A percentile compares a stretch with the other conserved stretches of the same genome.
Conservation (phyloP, 345 rosid species). For the Eucalyptus fibrosa region DNA sequence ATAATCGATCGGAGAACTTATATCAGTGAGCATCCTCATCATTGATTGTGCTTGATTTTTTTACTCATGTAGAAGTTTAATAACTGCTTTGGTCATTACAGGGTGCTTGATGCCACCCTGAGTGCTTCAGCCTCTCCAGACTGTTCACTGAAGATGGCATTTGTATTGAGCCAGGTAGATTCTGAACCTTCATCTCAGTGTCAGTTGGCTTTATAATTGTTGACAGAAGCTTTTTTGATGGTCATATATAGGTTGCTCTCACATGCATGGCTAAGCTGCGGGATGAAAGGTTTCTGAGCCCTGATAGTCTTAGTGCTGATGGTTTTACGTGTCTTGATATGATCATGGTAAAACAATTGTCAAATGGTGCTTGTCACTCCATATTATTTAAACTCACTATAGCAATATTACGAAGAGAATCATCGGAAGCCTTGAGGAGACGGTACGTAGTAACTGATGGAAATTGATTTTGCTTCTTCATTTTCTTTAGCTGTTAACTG, state of each 20-base stretch:
- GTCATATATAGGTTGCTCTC: conserved; percentile 67
- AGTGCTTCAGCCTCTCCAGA: conserved; percentile 92
- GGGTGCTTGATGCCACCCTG: conserved; percentile 87
- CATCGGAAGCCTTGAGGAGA: conserved; percentile 95
- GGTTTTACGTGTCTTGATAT: conserved; percentile 75
- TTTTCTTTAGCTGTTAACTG: background rate
- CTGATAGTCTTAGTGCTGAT: conserved; percentile 57
- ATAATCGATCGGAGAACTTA: conserved; percentile 65
- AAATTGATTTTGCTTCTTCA: background rate
- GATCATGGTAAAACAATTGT: conserved; percentile 65
- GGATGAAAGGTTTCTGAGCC: conserved; percentile 71
- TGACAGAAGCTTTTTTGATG: background rate
- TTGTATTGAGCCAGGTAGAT: conserved; percentile 61
- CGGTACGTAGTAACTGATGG: conserved; percentile 34
- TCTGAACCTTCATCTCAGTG: background rate
- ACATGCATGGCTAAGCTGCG: conserved; percentile 94
- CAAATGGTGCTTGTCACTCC: conserved; percentile 88
- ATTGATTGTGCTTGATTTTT: background rate
- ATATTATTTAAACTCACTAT: conserved; percentile 72
- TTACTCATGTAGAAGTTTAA: conserved; percentile 3
- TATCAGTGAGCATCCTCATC: conserved; percentile 49
- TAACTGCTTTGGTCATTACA: conserved; percentile 22
- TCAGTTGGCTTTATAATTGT: background rate
- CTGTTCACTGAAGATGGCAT: conserved; percentile 90
- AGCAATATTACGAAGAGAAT: conserved; percentile 78